A percentile compares a stretch with the other conserved stretches of the same genome.
Conservation (phyloP, 2,329 filamentous ascomycete genomes). For the Chaetomium globosum region DNA sequence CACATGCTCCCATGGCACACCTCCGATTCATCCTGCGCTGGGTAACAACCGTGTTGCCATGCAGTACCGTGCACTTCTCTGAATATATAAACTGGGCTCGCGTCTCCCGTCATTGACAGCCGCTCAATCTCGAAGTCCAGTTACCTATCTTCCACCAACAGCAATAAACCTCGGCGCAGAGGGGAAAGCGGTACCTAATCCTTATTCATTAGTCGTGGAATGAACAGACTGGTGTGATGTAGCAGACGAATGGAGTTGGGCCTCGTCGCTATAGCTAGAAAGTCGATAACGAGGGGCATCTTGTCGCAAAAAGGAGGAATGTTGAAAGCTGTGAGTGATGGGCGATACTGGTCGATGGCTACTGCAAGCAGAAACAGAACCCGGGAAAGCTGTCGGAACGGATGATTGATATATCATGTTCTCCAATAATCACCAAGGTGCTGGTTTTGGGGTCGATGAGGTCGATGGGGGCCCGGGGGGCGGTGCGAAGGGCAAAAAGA, state of each 20-base stretch:
- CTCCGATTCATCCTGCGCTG: background rate
- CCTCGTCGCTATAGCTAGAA: background rate
- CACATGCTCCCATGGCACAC: background rate
- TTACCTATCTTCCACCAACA: too few relatives aligned
- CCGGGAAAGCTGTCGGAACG: too few relatives aligned
- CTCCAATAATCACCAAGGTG: background rate
- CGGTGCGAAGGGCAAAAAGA: background rate
- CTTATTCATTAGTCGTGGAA: background rate
- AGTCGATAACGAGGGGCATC: too few relatives aligned
- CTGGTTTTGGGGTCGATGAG: background rate
- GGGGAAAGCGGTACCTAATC: too few relatives aligned
- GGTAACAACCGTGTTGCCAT: background rate
- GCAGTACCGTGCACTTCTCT: background rate
- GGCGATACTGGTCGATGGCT: background rate
- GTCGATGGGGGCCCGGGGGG: too few relatives aligned
- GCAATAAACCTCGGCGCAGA: too few relatives aligned
- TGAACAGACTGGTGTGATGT: background rate
- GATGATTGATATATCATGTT: background rate
- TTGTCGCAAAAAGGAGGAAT: background rate
- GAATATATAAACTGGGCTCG: background rate
- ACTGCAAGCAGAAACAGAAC: background rate
- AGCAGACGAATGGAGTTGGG: background rate
- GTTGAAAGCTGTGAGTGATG: background rate
- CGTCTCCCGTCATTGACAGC: background rate
- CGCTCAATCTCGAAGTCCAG: too few relatives aligned